Base-by-base conservation (phyloP, 352 stramenopile genomes). In the Thalassiosira sp. region DNA sequence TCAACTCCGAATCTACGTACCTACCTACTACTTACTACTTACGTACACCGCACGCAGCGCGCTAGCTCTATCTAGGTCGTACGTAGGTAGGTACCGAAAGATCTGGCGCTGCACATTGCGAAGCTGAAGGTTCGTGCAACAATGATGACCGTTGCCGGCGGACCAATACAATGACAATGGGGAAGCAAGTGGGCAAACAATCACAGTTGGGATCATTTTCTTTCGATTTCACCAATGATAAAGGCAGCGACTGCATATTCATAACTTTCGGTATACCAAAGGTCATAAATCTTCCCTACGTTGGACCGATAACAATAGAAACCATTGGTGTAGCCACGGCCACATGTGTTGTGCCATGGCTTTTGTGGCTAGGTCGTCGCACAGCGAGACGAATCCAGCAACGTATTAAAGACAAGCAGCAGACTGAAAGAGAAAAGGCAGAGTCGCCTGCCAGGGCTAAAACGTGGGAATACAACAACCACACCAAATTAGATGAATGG, bases 401-500 rank as follows among this genome's bases (percentile, higher is more conserved):
- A 25, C 20, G 10, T 13, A 51, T 63, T 6, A 49, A 63, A 31
- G 54, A 58, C 18, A 58, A 1, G 2, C 18, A 37, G 49, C n/a
- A 58, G 11, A 35, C n/a, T n/a, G n/a, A 40, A 18, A 5, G 11
- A 43, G 20, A 33, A 45, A 5, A 49, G 5, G 2, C 54, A 28
- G 42, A 68, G 42, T 68, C 59, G 33, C 59, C 59, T 31, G 59
- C 46, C 3, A 54, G 46, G 18, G 59, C 59, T 22, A 68, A 51
- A 48, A 68, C 20, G n/a, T 68, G 59, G 59, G 42, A 68, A 46
- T 28, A 0, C 1, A 40, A 40, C 0, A 56, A 42, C 3, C n/a
- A 18, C 42, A 56, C 7, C 2, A 68, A 68, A 58, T n/a, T 68
- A 31, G 42, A 68, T 3, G 59, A 68, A 0, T 58, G 57, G 15